Evolutionary conservation across 208 protist genomes (phyloP), one percentile per base, ranked within the genome.

Genomic region (Crithidia fasciculata): DNA sequence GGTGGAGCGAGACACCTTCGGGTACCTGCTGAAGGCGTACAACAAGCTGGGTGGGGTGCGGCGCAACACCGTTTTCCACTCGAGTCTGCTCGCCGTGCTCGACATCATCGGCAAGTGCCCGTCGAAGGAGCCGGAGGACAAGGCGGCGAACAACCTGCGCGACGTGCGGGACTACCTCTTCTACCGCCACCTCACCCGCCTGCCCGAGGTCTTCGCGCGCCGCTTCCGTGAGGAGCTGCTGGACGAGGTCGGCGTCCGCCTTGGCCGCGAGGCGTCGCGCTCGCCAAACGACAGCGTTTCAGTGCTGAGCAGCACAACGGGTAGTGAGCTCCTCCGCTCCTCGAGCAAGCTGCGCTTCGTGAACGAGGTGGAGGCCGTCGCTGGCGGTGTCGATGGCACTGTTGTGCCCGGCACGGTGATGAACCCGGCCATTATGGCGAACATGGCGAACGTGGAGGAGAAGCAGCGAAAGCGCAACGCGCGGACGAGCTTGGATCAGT

Each of bases 291-390:
- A 88, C 53, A 92, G 86, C 74, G 63, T 84, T 0, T 92, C 86
- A 9, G 80, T 83, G 12, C 80, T 90, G 18, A 90, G 84, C 76
- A 89, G 82, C 74, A 87, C 75, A 16, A 65, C 71, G 15, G 74
- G 61, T 60, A 88, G 86, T 36, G 83, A 92, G 64, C 69, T 83
- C 62, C 43, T 87, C 19, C 78, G 80, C 59, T 85, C 74, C 28
- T 81, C 87, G 8, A 87, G 66, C 60, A 87, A 84, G 63, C 69
- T 92, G 53, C 86, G 86, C 61, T 92, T 90, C 53, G 85, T 94
- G 13, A 86, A 94, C 62, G 89, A 94, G 77, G 75, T 94, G 56
- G 86, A 94, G 68, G 86, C 87, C 5, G 84, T 80, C 0, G 80
- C 72, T 2, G 85, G 84, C 41, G 84, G 82, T 13, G 64, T 88